phyloP scores from a whole-genome alignment of 768 basidiomycete species.

The Gymnopilus dilepis region DNA sequence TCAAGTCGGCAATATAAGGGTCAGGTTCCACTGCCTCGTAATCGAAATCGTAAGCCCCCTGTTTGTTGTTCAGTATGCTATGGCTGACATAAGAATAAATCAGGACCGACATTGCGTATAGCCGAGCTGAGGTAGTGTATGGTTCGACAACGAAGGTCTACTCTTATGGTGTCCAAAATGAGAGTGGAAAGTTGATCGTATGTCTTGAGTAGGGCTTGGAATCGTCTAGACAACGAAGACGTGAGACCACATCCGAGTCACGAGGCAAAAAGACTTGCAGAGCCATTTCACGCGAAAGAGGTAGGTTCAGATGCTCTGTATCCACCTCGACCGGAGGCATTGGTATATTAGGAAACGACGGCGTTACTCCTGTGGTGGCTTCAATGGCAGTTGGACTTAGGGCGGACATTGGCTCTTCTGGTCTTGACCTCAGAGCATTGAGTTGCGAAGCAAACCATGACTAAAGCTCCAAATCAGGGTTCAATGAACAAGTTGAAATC shows the following conservation, averaged over 20 bases:
- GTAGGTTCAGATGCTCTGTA: slow-evolving; percentile 64
- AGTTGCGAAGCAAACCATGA: slow-evolving; percentile 86
- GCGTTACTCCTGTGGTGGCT: slow-evolving; percentile 52
- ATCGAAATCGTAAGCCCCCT: slow-evolving; percentile 88
- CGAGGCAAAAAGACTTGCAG: slow-evolving; percentile 56
- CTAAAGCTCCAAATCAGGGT: slow-evolving; percentile 42
- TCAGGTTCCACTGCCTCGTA: slow-evolving; percentile 92
- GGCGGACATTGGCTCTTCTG: slow-evolving; percentile 61
- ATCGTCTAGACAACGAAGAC: slow-evolving; percentile 66
- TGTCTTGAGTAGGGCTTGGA: slow-evolving; percentile 88
- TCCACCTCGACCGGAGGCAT: slow-evolving; percentile 38
- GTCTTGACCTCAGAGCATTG: slow-evolving; percentile 63
- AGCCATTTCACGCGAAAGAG: slow-evolving; percentile 88
- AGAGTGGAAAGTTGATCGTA: slow-evolving; percentile 89
- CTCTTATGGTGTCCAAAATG: slow-evolving; percentile 84
- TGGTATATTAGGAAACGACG: slow-evolving; percentile 53
- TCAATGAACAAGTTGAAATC: not conserved
- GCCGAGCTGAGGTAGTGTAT: slow-evolving; percentile 83
- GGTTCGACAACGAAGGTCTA: slow-evolving; percentile 85
- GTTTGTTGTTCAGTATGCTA: slow-evolving; percentile 6
- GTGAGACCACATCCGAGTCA: not conserved
- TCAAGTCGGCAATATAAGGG: slow-evolving; percentile 85
- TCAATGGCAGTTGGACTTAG: slow-evolving; percentile 56
- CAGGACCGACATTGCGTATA: slow-evolving; percentile 66
- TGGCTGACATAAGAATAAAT: not conserved